These are phyloP conservation scores for Mollisiaceae sp. DNA, from an alignment of 2,329 filamentous ascomycete genomes.

Conservation along the genomic window DNA sequence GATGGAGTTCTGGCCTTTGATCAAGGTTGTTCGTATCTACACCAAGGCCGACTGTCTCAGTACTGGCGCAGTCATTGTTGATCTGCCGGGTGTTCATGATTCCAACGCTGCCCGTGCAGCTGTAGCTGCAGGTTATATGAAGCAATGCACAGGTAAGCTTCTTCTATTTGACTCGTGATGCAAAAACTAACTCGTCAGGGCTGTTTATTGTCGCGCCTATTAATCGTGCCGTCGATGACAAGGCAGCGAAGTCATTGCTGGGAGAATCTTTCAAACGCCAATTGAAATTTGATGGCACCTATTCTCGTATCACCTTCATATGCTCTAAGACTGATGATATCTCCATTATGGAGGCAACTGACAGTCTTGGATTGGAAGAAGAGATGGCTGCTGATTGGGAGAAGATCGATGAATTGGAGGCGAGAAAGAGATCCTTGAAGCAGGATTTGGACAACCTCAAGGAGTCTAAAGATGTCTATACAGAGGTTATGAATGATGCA, in stretches of 20 bases:
- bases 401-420: constrained; percentile 35
- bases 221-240: constrained; percentile 63
- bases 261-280: constrained; percentile 63
- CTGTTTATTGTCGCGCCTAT: constrained; percentile 69
- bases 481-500: constrained; percentile 43
- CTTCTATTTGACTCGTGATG: not conserved
- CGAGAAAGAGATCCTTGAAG: constrained; percentile 29
- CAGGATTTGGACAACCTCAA: constrained; percentile 37
- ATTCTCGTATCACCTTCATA: constrained; percentile 61
- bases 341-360: constrained; percentile 44
- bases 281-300: constrained; percentile 62
- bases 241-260: constrained; percentile 60
- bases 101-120: constrained; percentile 53
- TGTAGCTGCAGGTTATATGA: constrained; percentile 58
- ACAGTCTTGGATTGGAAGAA: constrained; percentile 46
- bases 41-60: constrained; percentile 52
- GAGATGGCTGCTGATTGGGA: constrained; percentile 45
- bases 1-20: constrained; percentile 49
- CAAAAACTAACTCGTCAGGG: constrained; percentile 36
- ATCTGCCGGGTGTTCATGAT: constrained; percentile 60
- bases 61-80: constrained; percentile 56
- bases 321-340: constrained; percentile 70
- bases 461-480: constrained; percentile 44
- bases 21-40: constrained; percentile 48
- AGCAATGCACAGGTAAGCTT: constrained; percentile 53